These are phyloP conservation scores for Myrica gale DNA, from an alignment of 306 rosid genomes.

Conservation along the genomic window DNA sequence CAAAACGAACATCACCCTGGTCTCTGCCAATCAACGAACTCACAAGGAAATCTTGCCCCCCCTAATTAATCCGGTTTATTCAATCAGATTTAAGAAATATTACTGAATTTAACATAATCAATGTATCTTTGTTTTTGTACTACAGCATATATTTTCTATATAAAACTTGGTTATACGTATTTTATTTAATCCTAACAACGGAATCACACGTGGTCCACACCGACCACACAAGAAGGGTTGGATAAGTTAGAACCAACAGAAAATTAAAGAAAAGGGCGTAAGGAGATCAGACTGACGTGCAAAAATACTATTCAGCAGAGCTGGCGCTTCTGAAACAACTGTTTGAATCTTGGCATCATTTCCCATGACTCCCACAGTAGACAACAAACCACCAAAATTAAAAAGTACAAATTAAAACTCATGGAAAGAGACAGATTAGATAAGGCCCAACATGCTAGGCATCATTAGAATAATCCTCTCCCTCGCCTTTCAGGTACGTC, in stretches of 20 bases:
- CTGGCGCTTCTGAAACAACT: slow-evolving; percentile 47
- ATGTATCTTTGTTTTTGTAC: too few species aligned
- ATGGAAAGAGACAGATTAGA: slow-evolving; percentile 40
- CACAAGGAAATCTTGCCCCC: too few species aligned
- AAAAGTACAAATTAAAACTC: not conserved
- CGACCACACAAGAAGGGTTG: not conserved
- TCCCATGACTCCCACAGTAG: slow-evolving; percentile 50
- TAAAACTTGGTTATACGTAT: too few species aligned
- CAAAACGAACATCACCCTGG: too few species aligned
- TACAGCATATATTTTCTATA: too few species aligned
- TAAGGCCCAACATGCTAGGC: slow-evolving; percentile 43
- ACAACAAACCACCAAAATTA: slow-evolving; percentile 19
- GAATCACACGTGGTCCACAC: slow-evolving; percentile 25
- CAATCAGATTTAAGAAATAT: too few species aligned
- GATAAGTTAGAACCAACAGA: not conserved
- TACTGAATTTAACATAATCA: too few species aligned
- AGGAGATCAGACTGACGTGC: slow-evolving; percentile 53
- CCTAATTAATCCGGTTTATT: too few species aligned
- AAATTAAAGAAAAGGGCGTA: slow-evolving; percentile 1
- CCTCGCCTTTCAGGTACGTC: not conserved
- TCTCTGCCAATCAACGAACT: too few species aligned
- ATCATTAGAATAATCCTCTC: slow-evolving; percentile 4
- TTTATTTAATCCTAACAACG: not conserved
- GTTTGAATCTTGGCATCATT: slow-evolving; percentile 72
- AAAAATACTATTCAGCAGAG: slow-evolving; percentile 44